These are phyloP conservation scores for Oryza longistaminata DNA, from an alignment of 176 grass and related monocot genomes.

Conservation along the genomic window DNA sequence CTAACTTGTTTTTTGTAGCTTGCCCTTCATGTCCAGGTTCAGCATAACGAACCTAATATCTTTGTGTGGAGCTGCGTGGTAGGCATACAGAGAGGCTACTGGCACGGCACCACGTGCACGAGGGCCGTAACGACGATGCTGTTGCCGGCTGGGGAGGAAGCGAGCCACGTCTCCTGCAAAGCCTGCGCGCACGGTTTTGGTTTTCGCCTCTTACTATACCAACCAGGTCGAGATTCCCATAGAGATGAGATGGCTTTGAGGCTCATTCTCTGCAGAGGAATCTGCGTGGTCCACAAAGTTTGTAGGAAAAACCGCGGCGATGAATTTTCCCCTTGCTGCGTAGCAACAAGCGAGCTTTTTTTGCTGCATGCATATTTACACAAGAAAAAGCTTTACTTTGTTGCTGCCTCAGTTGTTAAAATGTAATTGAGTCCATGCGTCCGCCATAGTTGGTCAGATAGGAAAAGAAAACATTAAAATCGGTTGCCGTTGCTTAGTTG, in stretches of 20 bases:
- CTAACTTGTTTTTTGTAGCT: not conserved
- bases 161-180: constrained; percentile 85
- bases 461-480: constrained; percentile 13
- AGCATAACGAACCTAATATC: not conserved
- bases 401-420: not conserved
- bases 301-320: not conserved
- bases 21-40: not conserved
- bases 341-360: not conserved
- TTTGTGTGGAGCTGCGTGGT: not conserved
- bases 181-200: constrained; percentile 86
- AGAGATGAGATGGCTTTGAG: not conserved
- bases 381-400: constrained; percentile 34
- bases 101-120: constrained; percentile 62
- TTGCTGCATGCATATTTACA: constrained; percentile 26
- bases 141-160: constrained; percentile 72
- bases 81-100: constrained; percentile 84
- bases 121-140: constrained; percentile 59
- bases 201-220: constrained; percentile 85
- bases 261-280: not conserved
- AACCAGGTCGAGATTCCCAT: constrained; percentile 58
- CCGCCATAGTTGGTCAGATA: not conserved
- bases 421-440: not conserved
- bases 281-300: constrained; percentile 1
- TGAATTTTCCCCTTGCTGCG: constrained; percentile 20
- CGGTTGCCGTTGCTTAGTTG: not conserved